phyloP scores from a whole-genome alignment of 2,329 filamentous ascomycete genomes.

The Xylogone sp. region DNA sequence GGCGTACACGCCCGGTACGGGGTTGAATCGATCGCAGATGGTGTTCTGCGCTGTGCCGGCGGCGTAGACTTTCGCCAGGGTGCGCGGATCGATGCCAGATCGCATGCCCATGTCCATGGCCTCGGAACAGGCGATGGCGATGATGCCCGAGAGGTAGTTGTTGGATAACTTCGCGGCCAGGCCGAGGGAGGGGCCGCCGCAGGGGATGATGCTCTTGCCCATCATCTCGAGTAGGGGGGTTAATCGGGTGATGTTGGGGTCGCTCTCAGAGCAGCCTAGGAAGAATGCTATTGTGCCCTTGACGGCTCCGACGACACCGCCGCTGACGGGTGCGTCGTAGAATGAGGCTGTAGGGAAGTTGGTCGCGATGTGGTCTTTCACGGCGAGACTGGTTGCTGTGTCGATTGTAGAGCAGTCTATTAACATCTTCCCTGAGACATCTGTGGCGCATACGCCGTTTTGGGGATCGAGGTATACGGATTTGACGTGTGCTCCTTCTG shows the following conservation, averaged over 20 bases:
- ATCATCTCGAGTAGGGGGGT: slow-evolving; percentile 43
- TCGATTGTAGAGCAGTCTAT: slow-evolving; percentile 75
- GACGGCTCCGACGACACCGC: slow-evolving; percentile 29
- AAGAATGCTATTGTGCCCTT: slow-evolving; percentile 34
- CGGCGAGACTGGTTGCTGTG: slow-evolving; percentile 48
- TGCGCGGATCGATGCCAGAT: slow-evolving; percentile 50
- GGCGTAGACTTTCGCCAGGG: slow-evolving; percentile 47
- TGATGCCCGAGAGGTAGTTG: slow-evolving; percentile 56
- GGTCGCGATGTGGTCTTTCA: slow-evolving; percentile 5
- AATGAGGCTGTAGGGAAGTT: slow-evolving; percentile 19
- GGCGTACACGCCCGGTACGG: slow-evolving; percentile 29
- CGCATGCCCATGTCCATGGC: slow-evolving; percentile 58
- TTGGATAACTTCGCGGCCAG: slow-evolving; percentile 58
- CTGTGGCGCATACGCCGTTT: slow-evolving; percentile 46
- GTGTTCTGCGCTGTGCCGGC: slow-evolving; percentile 37
- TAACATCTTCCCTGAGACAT: slow-evolving; percentile 46
- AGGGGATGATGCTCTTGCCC: slow-evolving; percentile 51
- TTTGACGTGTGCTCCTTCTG: slow-evolving; percentile 64
- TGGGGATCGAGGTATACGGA: slow-evolving; percentile 49
- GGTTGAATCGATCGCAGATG: slow-evolving; percentile 30
- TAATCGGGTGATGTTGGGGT: slow-evolving; percentile 38
- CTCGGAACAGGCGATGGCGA: slow-evolving; percentile 54
- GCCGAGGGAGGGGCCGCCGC: slow-evolving; percentile 51
- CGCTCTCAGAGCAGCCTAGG: slow-evolving; percentile 25
- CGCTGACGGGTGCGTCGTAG: slow-evolving; percentile 34